These are phyloP conservation scores for Aspergillus sp. DNA, from an alignment of 2,329 filamentous ascomycete genomes.

Conservation along the genomic window DNA sequence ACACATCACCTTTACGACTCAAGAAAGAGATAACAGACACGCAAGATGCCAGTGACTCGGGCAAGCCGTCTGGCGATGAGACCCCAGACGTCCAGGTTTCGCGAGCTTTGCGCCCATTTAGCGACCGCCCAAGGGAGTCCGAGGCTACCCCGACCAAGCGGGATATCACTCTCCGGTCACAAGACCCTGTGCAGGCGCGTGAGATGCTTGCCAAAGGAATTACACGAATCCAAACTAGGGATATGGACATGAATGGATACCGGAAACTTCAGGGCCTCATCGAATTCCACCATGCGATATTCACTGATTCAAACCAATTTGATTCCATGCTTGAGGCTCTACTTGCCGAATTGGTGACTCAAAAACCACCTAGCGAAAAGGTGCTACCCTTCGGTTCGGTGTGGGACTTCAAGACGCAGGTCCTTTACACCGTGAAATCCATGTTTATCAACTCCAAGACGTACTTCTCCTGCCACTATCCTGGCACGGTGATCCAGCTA, in stretches of 20 bases:
- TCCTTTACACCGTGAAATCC: neutral
- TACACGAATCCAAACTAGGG: slow-evolving; percentile 33
- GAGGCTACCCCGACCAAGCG: slow-evolving; percentile 28
- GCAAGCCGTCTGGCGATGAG: neutral
- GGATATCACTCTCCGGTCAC: slow-evolving; percentile 40
- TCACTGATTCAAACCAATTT: slow-evolving; percentile 36
- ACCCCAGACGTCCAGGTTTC: neutral
- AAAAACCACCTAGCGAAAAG: slow-evolving; percentile 31
- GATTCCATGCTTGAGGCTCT: slow-evolving; percentile 39
- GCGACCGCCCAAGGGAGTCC: slow-evolving; percentile 16
- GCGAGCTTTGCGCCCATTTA: neutral
- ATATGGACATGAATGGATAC: slow-evolving; percentile 43
- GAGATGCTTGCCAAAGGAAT: slow-evolving; percentile 42
- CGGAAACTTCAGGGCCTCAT: slow-evolving; percentile 44
- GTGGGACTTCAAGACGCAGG: slow-evolving; percentile 38
- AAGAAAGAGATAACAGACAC: neutral
- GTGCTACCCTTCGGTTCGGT: slow-evolving; percentile 23
- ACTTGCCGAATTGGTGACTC: slow-evolving; percentile 39
- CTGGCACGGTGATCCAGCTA: neutral
- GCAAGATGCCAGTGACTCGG: neutral
- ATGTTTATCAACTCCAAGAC: neutral
- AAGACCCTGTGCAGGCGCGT: slow-evolving; percentile 36
- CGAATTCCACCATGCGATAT: slow-evolving; percentile 37
- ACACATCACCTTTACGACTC: neutral
- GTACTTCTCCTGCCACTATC: neutral